Base-by-base conservation (phyloP, 108 stramenopile species). In the Phaeodactylum tricornutum region DNA sequence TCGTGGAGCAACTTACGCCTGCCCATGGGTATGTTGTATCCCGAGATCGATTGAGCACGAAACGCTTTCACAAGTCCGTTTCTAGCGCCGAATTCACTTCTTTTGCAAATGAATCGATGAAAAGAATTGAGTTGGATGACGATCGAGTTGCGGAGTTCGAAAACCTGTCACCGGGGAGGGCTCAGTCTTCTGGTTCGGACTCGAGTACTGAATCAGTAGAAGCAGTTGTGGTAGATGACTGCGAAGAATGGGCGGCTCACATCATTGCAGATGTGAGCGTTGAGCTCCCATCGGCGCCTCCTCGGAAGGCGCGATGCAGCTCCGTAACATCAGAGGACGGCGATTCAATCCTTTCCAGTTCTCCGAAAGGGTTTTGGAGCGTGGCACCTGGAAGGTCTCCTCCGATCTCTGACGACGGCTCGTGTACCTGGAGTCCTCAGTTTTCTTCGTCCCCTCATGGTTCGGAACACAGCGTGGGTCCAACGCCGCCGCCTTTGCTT, bases 191-290 rank as follows among this genome's bases (percentile, higher is more conserved):
- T 15, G 76, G 57, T 4, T 84, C 83, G 24, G 84, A 84, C 39
- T 71, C 75, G 7, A 75, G 78, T 39, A 72, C 67, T 12, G 74
- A 76, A 21, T 59, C 46, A 31, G 79, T 49, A 30, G 69, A 73
- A 9, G 54, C 14, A 11, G 41, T 21, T 43, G 43, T 7, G 9
- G 40, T 22, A 34, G 46, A 20, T 9, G 72, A 77, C n/a, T 66
- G 71, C 25, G 81, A 78, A 45, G 79, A 90, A 58, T 90, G 88
- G 88, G 88, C 88, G 21, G 79, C 79, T 4, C 55, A 54, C 40
- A 25, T 83, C 29, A 59, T 90, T 43, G 61, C 66, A 12, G 67
- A 77, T 32, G 73, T 70, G 1, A 69, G 56, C 26, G 14, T 55
- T 53, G 74, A 55, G 27, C 9, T 59, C 35, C 21, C 7, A 22